These are phyloP conservation scores for Fusarium sp. DNA, from an alignment of 2,329 filamentous ascomycete genomes.

Conservation along the genomic window DNA sequence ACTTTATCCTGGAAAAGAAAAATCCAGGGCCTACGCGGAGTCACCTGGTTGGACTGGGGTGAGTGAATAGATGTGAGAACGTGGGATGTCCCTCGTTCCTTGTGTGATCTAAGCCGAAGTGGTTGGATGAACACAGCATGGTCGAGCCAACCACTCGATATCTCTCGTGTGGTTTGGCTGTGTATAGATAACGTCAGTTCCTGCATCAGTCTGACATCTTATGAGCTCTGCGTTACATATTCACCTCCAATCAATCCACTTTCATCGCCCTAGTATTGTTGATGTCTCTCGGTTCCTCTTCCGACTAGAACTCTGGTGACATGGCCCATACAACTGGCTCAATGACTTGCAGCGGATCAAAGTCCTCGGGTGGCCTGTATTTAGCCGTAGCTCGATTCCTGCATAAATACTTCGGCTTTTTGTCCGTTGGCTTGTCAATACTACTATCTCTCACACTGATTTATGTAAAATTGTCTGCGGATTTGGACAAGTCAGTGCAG, in stretches of 20 bases:
- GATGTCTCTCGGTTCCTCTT: constrained; percentile 12
- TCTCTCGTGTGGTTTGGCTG: neutral
- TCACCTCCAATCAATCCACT: neutral
- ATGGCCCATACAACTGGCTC: constrained; percentile 2
- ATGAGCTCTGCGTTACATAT: neutral
- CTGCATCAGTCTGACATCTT: neutral
- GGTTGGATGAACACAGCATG: neutral
- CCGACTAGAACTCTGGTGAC: constrained; percentile 13
- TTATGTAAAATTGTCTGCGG: neutral
- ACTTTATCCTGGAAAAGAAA: neutral
- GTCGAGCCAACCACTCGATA: neutral
- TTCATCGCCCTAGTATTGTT: neutral
- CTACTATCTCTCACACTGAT: too few species aligned
- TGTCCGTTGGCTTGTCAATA: neutral
- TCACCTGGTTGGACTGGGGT: neutral
- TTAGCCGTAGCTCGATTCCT: neutral
- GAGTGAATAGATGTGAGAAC: neutral
- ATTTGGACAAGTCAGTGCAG: too few species aligned
- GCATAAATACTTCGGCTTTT: neutral
- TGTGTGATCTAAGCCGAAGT: neutral
- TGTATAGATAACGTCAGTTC: neutral
- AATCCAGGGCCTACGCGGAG: neutral
- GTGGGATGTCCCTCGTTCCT: neutral
- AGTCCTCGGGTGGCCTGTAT: neutral
- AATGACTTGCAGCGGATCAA: constrained; percentile 14